A percentile compares a stretch with the other conserved stretches of the same genome.
Conservation (phyloP, 2,329 filamentous ascomycete species). For the Microthyrium microscopicum region DNA sequence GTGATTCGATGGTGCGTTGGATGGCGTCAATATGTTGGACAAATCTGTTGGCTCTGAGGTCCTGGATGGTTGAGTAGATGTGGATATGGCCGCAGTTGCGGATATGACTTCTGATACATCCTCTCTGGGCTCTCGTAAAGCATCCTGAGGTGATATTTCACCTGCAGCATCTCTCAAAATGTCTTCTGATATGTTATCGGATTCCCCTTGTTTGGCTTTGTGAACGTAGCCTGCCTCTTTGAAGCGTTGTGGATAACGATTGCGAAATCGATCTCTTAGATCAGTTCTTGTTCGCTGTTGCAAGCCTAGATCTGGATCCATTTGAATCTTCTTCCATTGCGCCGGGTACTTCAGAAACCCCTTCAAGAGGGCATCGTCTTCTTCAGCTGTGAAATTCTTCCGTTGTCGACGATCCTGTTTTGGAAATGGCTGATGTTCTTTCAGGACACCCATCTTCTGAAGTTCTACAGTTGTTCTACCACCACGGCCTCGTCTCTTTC, state of each 20-base stretch:
- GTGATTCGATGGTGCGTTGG: slow-evolving; percentile 1
- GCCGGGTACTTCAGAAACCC: slow-evolving; percentile 43
- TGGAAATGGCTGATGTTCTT: slow-evolving; percentile 28
- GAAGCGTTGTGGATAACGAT: slow-evolving; percentile 41
- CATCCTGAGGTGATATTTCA: neutral
- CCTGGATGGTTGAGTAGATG: neutral
- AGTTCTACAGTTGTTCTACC: too few relatives aligned
- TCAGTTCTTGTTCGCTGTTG: slow-evolving; percentile 38
- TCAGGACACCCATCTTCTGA: too few relatives aligned
- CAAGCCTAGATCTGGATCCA: slow-evolving; percentile 36
- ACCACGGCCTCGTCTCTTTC: too few relatives aligned
- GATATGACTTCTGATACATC: slow-evolving; percentile 1
- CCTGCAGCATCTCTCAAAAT: neutral
- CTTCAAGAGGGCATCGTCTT: slow-evolving; percentile 41
- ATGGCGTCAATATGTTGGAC: too few relatives aligned
- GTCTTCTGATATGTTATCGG: neutral
- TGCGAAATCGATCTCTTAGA: slow-evolving; percentile 44
- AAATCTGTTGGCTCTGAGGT: neutral
- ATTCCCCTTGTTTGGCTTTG: slow-evolving; percentile 1
- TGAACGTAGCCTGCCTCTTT: slow-evolving; percentile 27
- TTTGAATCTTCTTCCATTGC: slow-evolving; percentile 42
- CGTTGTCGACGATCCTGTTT: slow-evolving; percentile 36
- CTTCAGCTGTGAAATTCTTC: slow-evolving; percentile 36
- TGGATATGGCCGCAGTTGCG: neutral
- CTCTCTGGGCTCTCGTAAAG: neutral